Evolutionary conservation across 2,329 filamentous ascomycete genomes (phyloP).

Genomic region (Clarireedia sp.): DNA sequence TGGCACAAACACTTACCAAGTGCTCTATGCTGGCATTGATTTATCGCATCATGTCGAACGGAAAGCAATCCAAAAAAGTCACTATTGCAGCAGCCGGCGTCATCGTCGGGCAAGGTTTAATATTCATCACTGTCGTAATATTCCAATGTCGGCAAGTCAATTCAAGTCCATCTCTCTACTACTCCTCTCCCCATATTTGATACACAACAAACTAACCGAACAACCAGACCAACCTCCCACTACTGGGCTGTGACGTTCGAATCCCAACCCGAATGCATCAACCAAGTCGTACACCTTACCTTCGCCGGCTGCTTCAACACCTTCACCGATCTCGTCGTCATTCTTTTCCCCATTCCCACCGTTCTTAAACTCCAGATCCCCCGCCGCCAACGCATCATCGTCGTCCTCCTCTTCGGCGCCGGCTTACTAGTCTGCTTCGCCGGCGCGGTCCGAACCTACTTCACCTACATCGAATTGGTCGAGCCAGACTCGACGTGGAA

Average conservation of each 20-base stretch:
- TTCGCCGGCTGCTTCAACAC: constrained; percentile 51
- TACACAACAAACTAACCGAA: not conserved
- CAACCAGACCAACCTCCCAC: constrained; percentile 30
- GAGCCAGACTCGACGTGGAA: constrained; percentile 31
- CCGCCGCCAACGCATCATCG: constrained; percentile 36
- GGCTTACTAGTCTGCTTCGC: constrained; percentile 38
- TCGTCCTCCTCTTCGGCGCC: constrained; percentile 41
- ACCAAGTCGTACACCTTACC: constrained; percentile 42
- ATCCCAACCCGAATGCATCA: constrained; percentile 34
- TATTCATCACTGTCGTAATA: constrained; percentile 31
- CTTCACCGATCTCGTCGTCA: constrained; percentile 46
- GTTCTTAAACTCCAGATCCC: constrained; percentile 39
- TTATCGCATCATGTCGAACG: constrained; percentile 32
- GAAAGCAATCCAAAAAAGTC: constrained; percentile 25
- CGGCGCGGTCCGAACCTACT: constrained; percentile 32
- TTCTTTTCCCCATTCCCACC: constrained; percentile 41
- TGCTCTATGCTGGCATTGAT: constrained; percentile 28
- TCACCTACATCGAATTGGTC: constrained; percentile 25
- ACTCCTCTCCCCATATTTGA: not conserved
- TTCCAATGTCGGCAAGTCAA: constrained; percentile 34
- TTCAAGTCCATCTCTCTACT: not conserved
- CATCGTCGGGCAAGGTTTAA: constrained; percentile 24
- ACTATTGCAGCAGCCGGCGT: constrained; percentile 26
- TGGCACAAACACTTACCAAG: constrained; percentile 30
- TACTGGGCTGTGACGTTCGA: constrained; percentile 30